phyloP scores from a whole-genome alignment of 768 basidiomycete species.

The Lactarius pseudohatsudake region DNA sequence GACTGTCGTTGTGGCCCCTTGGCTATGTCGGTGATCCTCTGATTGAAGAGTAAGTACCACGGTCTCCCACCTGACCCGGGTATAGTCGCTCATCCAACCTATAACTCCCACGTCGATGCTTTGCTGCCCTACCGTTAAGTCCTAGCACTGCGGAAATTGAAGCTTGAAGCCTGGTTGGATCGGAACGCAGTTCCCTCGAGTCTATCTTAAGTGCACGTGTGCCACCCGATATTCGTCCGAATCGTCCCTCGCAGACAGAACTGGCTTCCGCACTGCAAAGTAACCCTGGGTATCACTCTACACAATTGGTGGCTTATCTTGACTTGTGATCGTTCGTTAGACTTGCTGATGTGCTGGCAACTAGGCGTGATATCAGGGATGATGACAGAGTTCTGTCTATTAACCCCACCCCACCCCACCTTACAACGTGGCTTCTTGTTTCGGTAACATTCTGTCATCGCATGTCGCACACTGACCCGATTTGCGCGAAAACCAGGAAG shows the following conservation, averaged over 20 bases:
- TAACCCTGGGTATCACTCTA: neutral
- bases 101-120: neutral
- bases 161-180: constrained; percentile 2
- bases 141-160: constrained; percentile 3
- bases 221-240: neutral
- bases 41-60: constrained; percentile 2
- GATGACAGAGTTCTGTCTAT: neutral
- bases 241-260: neutral
- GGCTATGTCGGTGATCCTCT: neutral
- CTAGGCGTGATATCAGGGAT: neutral
- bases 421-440: constrained; percentile 1
- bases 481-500: neutral
- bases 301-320: neutral
- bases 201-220: constrained; percentile 1
- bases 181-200: neutral
- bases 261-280: neutral
- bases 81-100: neutral
- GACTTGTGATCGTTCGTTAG: neutral
- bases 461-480: neutral
- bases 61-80: neutral
- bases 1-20: neutral
- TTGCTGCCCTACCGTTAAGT: neutral
- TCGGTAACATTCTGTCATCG: neutral
- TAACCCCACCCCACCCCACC: neutral
- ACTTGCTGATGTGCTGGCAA: constrained; percentile 2